phyloP scores from a whole-genome alignment of 2,329 filamentous ascomycete genomes.

The Madurella fahalii region DNA sequence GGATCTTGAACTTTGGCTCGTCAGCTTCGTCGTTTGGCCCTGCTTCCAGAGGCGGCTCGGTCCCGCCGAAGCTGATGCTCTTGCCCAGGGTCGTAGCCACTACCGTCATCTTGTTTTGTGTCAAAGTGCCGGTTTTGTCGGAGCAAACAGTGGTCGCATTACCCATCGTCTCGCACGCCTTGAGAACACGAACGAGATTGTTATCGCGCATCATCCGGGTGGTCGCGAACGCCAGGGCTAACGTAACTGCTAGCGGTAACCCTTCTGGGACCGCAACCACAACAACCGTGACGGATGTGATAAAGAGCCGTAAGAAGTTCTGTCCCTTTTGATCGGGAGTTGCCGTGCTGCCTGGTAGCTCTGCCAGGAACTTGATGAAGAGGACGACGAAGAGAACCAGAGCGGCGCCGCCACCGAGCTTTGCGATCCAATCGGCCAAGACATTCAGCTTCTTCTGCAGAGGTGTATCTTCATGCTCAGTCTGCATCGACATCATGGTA shows the following conservation, averaged over 20 bases:
- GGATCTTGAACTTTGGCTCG: conserved; percentile 28
- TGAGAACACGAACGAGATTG: conserved; percentile 64
- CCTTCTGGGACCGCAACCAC: conserved; percentile 68
- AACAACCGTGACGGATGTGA: conserved; percentile 63
- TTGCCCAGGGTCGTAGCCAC: conserved; percentile 65
- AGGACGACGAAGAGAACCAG: conserved; percentile 73
- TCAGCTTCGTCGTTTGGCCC: conserved; percentile 16
- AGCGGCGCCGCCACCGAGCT: conserved; percentile 60
- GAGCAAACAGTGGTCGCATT: conserved; percentile 74
- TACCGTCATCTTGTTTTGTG: conserved; percentile 72
- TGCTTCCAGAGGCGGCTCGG: conserved; percentile 27
- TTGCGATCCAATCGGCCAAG: conserved; percentile 49
- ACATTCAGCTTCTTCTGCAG: conserved; percentile 50
- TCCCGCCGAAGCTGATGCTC: conserved; percentile 33
- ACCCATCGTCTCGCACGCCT: conserved; percentile 70
- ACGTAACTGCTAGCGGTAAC: conserved; percentile 62
- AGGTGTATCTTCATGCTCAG: conserved; percentile 49
- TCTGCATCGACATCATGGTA: conserved; percentile 53
- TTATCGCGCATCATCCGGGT: conserved; percentile 68
- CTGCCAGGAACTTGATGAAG: conserved; percentile 71
- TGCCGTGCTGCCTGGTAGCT: conserved; percentile 48
- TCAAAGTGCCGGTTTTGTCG: conserved; percentile 73
- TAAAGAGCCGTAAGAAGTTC: conserved; percentile 56
- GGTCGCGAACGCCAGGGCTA: conserved; percentile 66
- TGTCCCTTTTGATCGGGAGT: conserved; percentile 55